Evolutionary conservation across 2,329 filamentous ascomycete species (phyloP).

Genomic region (Teratosphaeriaceae sp.): DNA sequence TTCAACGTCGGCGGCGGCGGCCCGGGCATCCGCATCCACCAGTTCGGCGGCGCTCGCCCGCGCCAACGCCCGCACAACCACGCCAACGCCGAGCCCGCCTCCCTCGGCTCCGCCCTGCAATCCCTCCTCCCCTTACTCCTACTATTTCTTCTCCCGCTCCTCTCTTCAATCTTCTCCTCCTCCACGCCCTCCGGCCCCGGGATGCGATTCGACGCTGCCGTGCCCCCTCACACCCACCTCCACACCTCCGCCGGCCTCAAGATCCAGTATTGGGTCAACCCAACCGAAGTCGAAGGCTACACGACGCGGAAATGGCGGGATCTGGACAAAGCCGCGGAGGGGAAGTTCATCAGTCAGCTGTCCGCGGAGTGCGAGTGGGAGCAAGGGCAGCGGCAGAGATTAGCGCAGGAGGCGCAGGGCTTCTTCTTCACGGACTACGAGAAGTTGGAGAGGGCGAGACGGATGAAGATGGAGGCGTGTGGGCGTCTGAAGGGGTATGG

Average conservation of each 20-base stretch:
- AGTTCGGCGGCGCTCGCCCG: slow-evolving; percentile 78
- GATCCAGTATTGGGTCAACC: slow-evolving; percentile 81
- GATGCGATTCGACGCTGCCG: slow-evolving; percentile 68
- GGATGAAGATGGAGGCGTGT: slow-evolving; percentile 56
- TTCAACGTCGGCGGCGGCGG: slow-evolving; percentile 85
- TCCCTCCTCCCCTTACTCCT: slow-evolving; percentile 73
- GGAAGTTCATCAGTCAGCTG: slow-evolving; percentile 61
- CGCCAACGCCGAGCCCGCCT: slow-evolving; percentile 44
- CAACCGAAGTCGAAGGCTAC: slow-evolving; percentile 65
- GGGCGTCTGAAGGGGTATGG: slow-evolving; percentile 48
- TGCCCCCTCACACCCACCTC: slow-evolving; percentile 65
- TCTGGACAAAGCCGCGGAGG: slow-evolving; percentile 73
- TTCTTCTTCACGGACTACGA: slow-evolving; percentile 80
- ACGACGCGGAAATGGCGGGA: slow-evolving; percentile 61
- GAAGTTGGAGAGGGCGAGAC: slow-evolving; percentile 66
- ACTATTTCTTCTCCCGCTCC: slow-evolving; percentile 73
- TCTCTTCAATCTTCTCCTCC: slow-evolving; percentile 74
- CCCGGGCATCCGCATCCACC: slow-evolving; percentile 86
- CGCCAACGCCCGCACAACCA: slow-evolving; percentile 65
- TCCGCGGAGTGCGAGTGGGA: slow-evolving; percentile 70
- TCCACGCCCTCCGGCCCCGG: slow-evolving; percentile 54
- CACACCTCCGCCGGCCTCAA: slow-evolving; percentile 65
- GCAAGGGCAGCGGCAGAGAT: slow-evolving; percentile 54
- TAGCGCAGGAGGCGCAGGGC: slow-evolving; percentile 72
- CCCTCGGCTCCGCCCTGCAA: slow-evolving; percentile 38